Base-by-base conservation (phyloP, 106 monocot genomes). In the Posidonia australis region DNA sequence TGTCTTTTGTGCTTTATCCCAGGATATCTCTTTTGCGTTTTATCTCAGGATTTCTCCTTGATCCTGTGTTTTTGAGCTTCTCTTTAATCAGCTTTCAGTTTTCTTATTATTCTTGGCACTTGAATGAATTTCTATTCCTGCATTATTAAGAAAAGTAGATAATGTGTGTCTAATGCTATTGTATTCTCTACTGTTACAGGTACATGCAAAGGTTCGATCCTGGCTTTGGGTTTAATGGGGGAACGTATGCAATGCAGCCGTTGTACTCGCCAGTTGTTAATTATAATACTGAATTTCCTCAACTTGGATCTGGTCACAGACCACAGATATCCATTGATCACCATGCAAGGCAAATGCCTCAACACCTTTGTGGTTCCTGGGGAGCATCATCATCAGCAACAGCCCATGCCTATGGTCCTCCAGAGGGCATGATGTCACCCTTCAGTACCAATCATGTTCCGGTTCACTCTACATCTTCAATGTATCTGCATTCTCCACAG, bases 201-300 rank as follows among this genome's bases (percentile, higher is more conserved):
- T 89, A 94, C 45, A 78, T 76, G 77, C 83, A 94, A 72, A 77
- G 89, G 65, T 94, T 89, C 74, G 89, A 89, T 74, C 93, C 93
- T 66, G 93, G 93, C n/a, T 94, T 94, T 80, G 93, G 89, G 60
- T 94, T 86, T 49, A 82, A 54, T 71, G 77, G 66, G 2, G 93
- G 86, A 21, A 65, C 67, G 23, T 94, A 84, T 65, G 54, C 79
- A 19, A 80, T 94, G 26, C 93, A 84, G 48, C 76, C 93, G 5
- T 60, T 94, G 61, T 89, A 86, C 72, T 62, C 86, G 5, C 93
- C 93, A 53, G 77, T 81, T 66, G 79, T 94, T 32, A 94, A 84
- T 70, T 89, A 94, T 62, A 83, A 94, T 46, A 82, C 89, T 16
- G 93, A 89, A 62, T 94, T 89, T 66, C 93, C 93, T 42, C 89